Evolutionary conservation across 148 eudicot genomes (phyloP).

Genomic region (Chenopodium quinoa): DNA sequence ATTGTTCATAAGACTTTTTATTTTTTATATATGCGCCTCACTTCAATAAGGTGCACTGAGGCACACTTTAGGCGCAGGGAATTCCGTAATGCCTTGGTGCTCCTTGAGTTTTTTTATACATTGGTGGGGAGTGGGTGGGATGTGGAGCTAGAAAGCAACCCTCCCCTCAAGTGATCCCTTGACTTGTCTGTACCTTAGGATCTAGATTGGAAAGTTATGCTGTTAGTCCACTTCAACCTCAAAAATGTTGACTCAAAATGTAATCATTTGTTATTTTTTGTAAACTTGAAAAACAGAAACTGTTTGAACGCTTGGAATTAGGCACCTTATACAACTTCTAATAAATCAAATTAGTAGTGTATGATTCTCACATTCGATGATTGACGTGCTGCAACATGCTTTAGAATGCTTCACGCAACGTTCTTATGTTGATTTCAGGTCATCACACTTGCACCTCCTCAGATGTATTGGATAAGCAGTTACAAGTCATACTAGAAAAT

Average conservation of each 20-base stretch:
- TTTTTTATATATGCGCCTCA: no score
- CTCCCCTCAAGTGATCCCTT: background rate
- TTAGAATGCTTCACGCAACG: slow-evolving; percentile 1
- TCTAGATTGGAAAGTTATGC: no score
- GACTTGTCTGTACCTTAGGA: no score
- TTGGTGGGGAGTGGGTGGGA: no score
- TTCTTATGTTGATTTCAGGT: slow-evolving; percentile 37
- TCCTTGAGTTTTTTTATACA: no score
- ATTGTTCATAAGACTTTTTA: no score
- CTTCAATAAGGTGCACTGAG: no score
- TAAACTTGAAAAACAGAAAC: no score
- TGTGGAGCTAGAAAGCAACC: background rate
- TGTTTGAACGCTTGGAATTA: background rate
- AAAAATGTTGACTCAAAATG: no score
- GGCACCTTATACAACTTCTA: background rate
- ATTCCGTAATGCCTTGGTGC: no score
- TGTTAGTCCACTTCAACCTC: no score
- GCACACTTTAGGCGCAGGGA: no score
- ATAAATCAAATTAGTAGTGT: background rate
- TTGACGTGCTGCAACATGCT: background rate
- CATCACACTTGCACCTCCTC: slow-evolving; percentile 31
- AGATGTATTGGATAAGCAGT: slow-evolving; percentile 50
- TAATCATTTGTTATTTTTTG: background rate
- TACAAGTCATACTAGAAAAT: slow-evolving; percentile 66
- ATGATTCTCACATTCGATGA: background rate